Evolutionary conservation across 1,139 yeast genomes (phyloP), one percentile per base, ranked within the genome.

Genomic region (Meyerozyma athensensis): DNA sequence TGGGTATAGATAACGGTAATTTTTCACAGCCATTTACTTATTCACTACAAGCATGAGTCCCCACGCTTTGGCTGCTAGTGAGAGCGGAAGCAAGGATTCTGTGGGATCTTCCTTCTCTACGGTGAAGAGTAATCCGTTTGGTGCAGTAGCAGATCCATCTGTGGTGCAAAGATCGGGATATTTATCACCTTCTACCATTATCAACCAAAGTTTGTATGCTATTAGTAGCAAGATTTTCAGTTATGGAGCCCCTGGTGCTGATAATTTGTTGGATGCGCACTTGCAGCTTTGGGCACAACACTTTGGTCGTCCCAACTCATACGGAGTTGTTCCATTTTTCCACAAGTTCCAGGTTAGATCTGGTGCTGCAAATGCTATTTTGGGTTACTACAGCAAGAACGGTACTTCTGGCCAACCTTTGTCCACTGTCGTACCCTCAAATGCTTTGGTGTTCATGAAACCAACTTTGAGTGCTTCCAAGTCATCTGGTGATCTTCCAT

Each of bases 341-440:
- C 72, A 73, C 57, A 68, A 71, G 52, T 72, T 87, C 43, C 89
- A 89, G 56, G 77, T 86, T 35, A 77, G 96, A 57, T 69, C 84
- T 2, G 97, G 97, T 49, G 95, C 96, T 22, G 86, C 92, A 34
- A 74, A 79, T 47, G 77, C 86, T 30, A 70, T 92, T 37, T 67
- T 86, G 40, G 97, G 97, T 19, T 89, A 81, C 62, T 63, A 80
- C 47, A 51, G 61, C 36, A 58, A 50, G 36, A 65, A 68, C 35
- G 69, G 70, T 30, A 56, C 74, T 21, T 50, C 56, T 36, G 72
- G 68, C 30, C 64, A 56, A 40, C 72, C 61, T 3, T 49, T 69
- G n/a, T 58, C 75, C 13, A 81, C 84, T 24, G 59, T 90, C 34
- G 73, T 83, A 18, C 81, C 92, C 30, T 73, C 86, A 30, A 79